Conservation (phyloP, 2,329 filamentous ascomycete species). For the Colletotrichum sojae region DNA sequence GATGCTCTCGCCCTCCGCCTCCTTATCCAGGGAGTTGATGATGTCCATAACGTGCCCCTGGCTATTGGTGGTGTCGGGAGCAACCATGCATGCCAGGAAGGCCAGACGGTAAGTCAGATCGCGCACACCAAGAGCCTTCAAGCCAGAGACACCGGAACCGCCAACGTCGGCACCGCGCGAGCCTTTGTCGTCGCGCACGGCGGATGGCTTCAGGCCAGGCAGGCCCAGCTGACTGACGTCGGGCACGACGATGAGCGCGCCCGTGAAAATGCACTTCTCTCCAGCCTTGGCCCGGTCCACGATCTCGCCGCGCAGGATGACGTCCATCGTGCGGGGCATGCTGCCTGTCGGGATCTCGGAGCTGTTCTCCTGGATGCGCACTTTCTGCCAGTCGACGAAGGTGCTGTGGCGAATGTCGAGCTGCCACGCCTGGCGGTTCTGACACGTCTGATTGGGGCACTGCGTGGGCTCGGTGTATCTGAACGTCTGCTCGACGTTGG, state of each 20-base stretch:
- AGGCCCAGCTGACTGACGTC: slow-evolving; percentile 96
- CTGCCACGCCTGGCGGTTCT: slow-evolving; percentile 93
- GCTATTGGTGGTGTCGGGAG: slow-evolving; percentile 78
- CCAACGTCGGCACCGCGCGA: slow-evolving; percentile 84
- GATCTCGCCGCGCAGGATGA: slow-evolving; percentile 96
- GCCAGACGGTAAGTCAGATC: slow-evolving; percentile 96
- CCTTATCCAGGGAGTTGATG: slow-evolving; percentile 80
- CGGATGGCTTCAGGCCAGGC: slow-evolving; percentile 86
- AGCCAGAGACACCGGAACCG: slow-evolving; percentile 85
- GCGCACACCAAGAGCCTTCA: slow-evolving; percentile 93
- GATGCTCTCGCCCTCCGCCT: slow-evolving; percentile 78
- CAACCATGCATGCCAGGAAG: slow-evolving; percentile 98
- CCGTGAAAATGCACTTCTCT: slow-evolving; percentile 98
- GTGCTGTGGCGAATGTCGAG: slow-evolving; percentile 97
- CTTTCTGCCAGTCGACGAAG: slow-evolving; percentile 99
- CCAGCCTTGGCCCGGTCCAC: slow-evolving; percentile 97
- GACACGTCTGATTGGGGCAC: slow-evolving; percentile 89
- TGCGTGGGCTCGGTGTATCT: slow-evolving; percentile 97
- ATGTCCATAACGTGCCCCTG: slow-evolving; percentile 70
- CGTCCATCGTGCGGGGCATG: slow-evolving; percentile 98
- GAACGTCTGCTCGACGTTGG: slow-evolving; percentile 97
- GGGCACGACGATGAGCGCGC: slow-evolving; percentile 94
- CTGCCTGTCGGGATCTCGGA: slow-evolving; percentile 98
- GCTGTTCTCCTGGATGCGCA: slow-evolving; percentile 97
- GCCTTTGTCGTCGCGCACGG: slow-evolving; percentile 85